phyloP scores from a whole-genome alignment of 2,329 filamentous ascomycete genomes.

The Cladophialophora chaetospira region DNA sequence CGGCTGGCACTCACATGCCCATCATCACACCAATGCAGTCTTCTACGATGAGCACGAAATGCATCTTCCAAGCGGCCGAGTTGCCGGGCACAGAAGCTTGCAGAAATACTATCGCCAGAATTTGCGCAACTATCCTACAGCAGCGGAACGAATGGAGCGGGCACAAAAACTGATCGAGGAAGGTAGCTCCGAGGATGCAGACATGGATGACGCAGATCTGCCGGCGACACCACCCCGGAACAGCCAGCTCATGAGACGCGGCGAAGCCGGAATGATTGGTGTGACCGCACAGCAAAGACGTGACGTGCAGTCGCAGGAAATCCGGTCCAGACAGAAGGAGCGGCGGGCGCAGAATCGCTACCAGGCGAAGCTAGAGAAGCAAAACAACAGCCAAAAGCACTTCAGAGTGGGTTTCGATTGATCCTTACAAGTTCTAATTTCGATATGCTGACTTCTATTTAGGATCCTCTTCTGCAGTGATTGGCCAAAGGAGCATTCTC shows the following conservation, averaged over 20 bases:
- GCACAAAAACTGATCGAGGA: constrained; percentile 31
- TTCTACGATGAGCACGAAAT: constrained; percentile 94
- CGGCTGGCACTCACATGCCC: constrained; percentile 79
- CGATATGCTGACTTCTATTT: constrained; percentile 14
- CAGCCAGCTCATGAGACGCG: constrained; percentile 59
- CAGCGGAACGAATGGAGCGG: constrained; percentile 70
- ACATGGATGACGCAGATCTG: constrained; percentile 44
- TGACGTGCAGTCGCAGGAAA: constrained; percentile 66
- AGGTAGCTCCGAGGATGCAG: constrained; percentile 56
- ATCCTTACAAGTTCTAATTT: no score
- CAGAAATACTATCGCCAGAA: constrained; percentile 92
- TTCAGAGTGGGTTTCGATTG: constrained; percentile 57
- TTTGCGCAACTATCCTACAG: constrained; percentile 76
- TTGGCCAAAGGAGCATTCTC: no score
- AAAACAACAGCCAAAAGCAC: constrained; percentile 76
- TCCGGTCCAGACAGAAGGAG: constrained; percentile 67
- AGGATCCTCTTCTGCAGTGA: constrained; percentile 33
- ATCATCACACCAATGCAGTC: constrained; percentile 72
- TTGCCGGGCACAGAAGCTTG: constrained; percentile 85
- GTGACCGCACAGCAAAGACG: constrained; percentile 75
- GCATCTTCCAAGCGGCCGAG: constrained; percentile 84
- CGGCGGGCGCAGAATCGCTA: constrained; percentile 64
- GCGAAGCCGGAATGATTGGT: constrained; percentile 77
- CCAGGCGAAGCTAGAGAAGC: constrained; percentile 71
- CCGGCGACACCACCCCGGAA: constrained; percentile 28